phyloP scores from a whole-genome alignment of 768 basidiomycete genomes.

The Leccinum obscurum region DNA sequence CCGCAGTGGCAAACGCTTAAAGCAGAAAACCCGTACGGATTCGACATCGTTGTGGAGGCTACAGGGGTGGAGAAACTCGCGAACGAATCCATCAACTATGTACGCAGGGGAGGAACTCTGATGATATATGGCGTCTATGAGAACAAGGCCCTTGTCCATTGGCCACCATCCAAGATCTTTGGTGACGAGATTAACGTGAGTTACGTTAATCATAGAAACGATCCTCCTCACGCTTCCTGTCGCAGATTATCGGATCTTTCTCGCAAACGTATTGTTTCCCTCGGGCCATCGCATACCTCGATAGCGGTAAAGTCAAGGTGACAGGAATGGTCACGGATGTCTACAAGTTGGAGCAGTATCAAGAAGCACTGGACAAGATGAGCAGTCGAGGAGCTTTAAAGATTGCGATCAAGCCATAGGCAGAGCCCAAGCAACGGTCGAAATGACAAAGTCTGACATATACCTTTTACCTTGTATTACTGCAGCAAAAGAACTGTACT shows the following conservation, averaged over 20 bases:
- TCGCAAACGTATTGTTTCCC: constrained; percentile 91
- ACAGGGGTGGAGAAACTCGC: constrained; percentile 85
- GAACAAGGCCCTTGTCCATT: constrained; percentile 79
- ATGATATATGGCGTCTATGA: constrained; percentile 93
- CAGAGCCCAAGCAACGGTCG: background rate
- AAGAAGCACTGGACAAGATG: constrained; percentile 74
- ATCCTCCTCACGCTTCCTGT: constrained; percentile 6
- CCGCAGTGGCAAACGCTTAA: constrained; percentile 81
- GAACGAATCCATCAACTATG: constrained; percentile 89
- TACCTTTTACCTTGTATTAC: constrained; percentile 14
- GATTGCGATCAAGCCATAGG: constrained; percentile 58
- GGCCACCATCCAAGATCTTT: constrained; percentile 84
- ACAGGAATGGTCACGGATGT: constrained; percentile 79
- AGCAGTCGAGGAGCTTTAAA: constrained; percentile 59
- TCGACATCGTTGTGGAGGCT: constrained; percentile 82
- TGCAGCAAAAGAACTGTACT: background rate
- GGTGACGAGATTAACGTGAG: constrained; percentile 64
- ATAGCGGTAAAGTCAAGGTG: constrained; percentile 78
- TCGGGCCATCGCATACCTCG: constrained; percentile 85
- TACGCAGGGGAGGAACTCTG: constrained; percentile 79
- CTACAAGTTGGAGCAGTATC: constrained; percentile 68
- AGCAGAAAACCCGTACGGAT: constrained; percentile 81
- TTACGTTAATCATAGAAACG: background rate
- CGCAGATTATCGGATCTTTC: constrained; percentile 86
- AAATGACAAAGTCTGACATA: constrained; percentile 6